Percentiles rank a stretch among this genome's conserved stretches.
phyloP scores from a whole-genome alignment of 2,329 filamentous ascomycete species.

The Trichoderma simmonsii region DNA sequence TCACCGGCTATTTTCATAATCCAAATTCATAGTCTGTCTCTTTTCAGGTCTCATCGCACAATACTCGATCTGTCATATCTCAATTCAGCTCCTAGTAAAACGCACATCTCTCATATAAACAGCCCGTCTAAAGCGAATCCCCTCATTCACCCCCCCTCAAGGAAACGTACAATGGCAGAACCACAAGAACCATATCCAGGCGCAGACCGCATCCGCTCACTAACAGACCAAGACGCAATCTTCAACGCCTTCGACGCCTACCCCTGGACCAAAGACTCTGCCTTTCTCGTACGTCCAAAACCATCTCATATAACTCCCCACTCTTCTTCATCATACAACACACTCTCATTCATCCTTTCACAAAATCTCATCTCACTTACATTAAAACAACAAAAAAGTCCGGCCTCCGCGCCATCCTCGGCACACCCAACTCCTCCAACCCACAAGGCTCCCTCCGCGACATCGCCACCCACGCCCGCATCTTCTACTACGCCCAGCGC shows the following conservation, averaged over 20 bases:
- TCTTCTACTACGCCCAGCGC: conserved; percentile 61
- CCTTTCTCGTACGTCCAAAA: conserved; percentile 56
- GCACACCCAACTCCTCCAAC: conserved; percentile 43
- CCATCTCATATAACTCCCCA: neutral
- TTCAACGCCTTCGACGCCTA: conserved; percentile 64
- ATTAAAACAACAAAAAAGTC: conserved; percentile 35
- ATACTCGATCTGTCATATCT: neutral
- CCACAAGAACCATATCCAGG: conserved; percentile 22
- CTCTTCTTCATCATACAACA: neutral
- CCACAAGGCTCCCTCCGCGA: conserved; percentile 47
- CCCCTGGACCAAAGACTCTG: conserved; percentile 63
- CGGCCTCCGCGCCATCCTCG: conserved; percentile 63
- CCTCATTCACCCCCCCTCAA: neutral
- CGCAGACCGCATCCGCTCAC: conserved; percentile 39
- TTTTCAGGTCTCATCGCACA: neutral
- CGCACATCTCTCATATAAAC: neutral
- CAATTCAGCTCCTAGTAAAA: neutral
- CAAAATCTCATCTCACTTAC: neutral
- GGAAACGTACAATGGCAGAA: neutral
- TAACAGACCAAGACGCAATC: conserved; percentile 41
- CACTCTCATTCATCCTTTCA: no score
- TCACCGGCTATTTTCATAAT: neutral
- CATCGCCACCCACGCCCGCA: conserved; percentile 64
- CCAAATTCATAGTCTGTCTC: neutral
- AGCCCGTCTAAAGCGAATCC: neutral